Evolutionary conservation across 768 basidiomycete species (phyloP).

Genomic region (Daedaleopsis nitida): DNA sequence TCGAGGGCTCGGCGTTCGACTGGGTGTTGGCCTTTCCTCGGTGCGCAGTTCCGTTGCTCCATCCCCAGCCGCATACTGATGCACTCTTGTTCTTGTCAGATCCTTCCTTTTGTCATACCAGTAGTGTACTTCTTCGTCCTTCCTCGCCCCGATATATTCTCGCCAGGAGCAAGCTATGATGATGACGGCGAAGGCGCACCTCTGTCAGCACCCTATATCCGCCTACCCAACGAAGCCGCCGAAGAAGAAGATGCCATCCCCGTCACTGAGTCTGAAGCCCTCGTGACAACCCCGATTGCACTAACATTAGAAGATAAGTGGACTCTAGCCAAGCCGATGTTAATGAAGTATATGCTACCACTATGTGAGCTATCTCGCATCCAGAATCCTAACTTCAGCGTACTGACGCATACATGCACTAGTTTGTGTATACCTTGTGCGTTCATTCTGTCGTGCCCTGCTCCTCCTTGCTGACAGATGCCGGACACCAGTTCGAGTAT

Average conservation of each 20-base stretch:
- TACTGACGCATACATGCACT: background rate
- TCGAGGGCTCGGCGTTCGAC: slow-evolving; percentile 77
- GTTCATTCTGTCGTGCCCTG: slow-evolving; percentile 24
- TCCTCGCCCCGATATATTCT: slow-evolving; percentile 58
- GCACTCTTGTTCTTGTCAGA: slow-evolving; percentile 40
- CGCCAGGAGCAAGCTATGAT: slow-evolving; percentile 43
- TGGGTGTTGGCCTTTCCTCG: slow-evolving; percentile 82
- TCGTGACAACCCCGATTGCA: slow-evolving; percentile 32
- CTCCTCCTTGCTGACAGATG: background rate
- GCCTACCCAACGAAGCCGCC: slow-evolving; percentile 10
- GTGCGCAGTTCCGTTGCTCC: slow-evolving; percentile 43
- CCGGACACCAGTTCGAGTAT: slow-evolving; percentile 72
- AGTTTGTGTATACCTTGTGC: slow-evolving; percentile 66
- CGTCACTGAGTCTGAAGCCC: slow-evolving; percentile 2
- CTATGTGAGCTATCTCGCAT: slow-evolving; percentile 59
- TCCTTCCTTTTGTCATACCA: slow-evolving; percentile 83
- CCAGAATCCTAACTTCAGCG: no score
- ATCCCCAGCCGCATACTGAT: background rate
- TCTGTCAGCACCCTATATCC: slow-evolving; percentile 6
- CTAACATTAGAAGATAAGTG: slow-evolving; percentile 79
- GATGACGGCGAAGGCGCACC: slow-evolving; percentile 28
- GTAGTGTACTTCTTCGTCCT: slow-evolving; percentile 77
- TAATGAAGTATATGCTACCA: slow-evolving; percentile 89
- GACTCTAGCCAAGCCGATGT: slow-evolving; percentile 74
- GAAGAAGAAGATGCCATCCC: background rate